Base-by-base conservation (phyloP, 2,329 filamentous ascomycete genomes). In the Teratosphaeria pseudoeucalypti region DNA sequence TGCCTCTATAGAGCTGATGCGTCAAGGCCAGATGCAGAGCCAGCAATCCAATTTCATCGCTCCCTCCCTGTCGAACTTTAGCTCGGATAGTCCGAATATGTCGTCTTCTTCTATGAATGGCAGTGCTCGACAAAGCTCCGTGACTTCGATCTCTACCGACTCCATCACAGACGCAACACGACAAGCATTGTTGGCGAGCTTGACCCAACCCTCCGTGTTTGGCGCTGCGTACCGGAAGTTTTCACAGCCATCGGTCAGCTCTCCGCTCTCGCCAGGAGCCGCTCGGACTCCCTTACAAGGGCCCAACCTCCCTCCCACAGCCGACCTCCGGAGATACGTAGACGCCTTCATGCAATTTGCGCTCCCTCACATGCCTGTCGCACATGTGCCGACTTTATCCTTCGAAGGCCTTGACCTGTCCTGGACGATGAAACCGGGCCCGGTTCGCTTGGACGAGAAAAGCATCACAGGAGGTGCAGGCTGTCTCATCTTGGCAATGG, bases 281-380 rank as follows among this genome's bases (percentile, higher is more conserved):
- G 43, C 69, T 59, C 68, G 66, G 52, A 72, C 68, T 65, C 63
- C 63, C 39, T 56, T 72, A 64, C 73, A 75, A 67, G 70, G 69
- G 62, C 76, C 80, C 67, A 79, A 76, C 69, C 81, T 96, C 60
- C 92, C 92, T 57, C 90, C 83, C 75, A 92, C 90, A 37, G 81
- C 83, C 70, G 90, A 96, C 71, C 84, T 97, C 63, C 91, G 95
- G 73, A 88, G 90, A 72, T 96, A 92, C 74, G 89, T 96, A 63
- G 85, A 86, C 64, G 88, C 92, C 61, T 97, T 96, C 75, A 85
- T 97, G 68, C 85, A 86, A 64, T 95, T 90, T 73, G 96, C 95
- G 74, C 92, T 96, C 71, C 92, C 92, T 26, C 92, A 97, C 72
- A 76, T 96, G 62, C 92, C 94, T n/a, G 96, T 97, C 74, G 79